Conservation (phyloP, 2,329 filamentous ascomycete genomes). For the Chaetomium globosum region DNA sequence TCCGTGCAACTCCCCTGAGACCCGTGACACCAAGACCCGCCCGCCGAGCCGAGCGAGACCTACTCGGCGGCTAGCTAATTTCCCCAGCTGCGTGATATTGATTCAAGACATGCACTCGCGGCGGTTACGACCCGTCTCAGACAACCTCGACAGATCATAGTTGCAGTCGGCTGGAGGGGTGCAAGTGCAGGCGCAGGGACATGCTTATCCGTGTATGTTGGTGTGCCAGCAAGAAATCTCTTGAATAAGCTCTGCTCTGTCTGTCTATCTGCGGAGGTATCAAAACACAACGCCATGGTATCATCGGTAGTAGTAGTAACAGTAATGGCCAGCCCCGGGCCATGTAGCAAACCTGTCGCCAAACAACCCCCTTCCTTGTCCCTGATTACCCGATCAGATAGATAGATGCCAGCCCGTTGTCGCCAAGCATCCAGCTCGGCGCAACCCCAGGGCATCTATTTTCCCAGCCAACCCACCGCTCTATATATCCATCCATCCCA, state of each 20-base stretch:
- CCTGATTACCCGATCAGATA: conserved; percentile 3
- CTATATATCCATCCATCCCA: conserved; percentile 5
- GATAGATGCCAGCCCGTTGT: conserved; percentile 8
- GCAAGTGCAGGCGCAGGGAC: background rate
- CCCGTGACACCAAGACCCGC: conserved; percentile 1
- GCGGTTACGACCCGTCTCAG: conserved; percentile 1
- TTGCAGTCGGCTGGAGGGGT: background rate
- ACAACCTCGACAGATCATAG: background rate
- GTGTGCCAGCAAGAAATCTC: background rate
- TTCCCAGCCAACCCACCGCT: background rate
- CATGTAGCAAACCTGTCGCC: background rate
- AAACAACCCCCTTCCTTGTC: background rate
- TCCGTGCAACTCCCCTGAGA: background rate
- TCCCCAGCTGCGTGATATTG: conserved; percentile 16
- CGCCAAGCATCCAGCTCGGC: conserved; percentile 27
- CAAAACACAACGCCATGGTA: conserved; percentile 18
- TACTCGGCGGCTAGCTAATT: conserved; percentile 18
- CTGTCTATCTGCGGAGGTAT: background rate
- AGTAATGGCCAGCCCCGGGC: background rate
- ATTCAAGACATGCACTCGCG: conserved; percentile 6
- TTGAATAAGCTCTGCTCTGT: background rate
- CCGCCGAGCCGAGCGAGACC: conserved; percentile 5
- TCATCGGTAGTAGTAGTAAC: conserved; percentile 4
- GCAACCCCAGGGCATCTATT: conserved; percentile 8
- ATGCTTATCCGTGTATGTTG: no score